Conservation (phyloP, 2,329 filamentous ascomycete genomes). For the Aureobasidium leucospermi region DNA sequence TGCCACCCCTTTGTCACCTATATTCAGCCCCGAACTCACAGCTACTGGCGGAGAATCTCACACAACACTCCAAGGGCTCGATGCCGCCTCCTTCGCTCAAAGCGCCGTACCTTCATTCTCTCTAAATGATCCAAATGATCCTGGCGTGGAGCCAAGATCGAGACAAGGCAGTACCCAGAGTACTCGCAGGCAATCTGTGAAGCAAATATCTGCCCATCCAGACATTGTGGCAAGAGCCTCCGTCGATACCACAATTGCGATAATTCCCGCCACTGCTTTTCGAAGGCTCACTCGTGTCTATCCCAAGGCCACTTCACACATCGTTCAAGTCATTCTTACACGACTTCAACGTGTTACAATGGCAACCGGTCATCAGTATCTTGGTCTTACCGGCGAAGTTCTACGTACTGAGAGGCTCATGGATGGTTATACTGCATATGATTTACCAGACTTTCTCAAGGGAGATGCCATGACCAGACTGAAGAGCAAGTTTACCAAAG, state of each 20-base stretch:
- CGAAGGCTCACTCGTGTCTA: constrained; percentile 87
- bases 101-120: constrained; percentile 63
- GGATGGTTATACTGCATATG: constrained; percentile 84
- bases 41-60: constrained; percentile 19
- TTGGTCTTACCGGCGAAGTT: constrained; percentile 86
- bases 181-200: constrained; percentile 23
- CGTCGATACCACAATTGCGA: constrained; percentile 94
- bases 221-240: constrained; percentile 96
- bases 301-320: constrained; percentile 91
- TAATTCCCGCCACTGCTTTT: constrained; percentile 95
- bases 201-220: constrained; percentile 74
- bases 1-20: constrained; percentile 32
- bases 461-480: constrained; percentile 75
- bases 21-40: constrained; percentile 29
- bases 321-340: constrained; percentile 94
- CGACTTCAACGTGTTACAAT: constrained; percentile 90
- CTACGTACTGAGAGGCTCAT: constrained; percentile 88
- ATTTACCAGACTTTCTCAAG: constrained; percentile 82
- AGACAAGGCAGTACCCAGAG: not conserved
- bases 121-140: constrained; percentile 46
- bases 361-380: constrained; percentile 87
- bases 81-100: constrained; percentile 33
- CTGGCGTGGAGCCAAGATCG: not conserved
- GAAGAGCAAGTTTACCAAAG: constrained; percentile 78
- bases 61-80: not conserved